phyloP scores from a whole-genome alignment of 2,329 filamentous ascomycete genomes.

The Mycocentrospora acerina region DNA sequence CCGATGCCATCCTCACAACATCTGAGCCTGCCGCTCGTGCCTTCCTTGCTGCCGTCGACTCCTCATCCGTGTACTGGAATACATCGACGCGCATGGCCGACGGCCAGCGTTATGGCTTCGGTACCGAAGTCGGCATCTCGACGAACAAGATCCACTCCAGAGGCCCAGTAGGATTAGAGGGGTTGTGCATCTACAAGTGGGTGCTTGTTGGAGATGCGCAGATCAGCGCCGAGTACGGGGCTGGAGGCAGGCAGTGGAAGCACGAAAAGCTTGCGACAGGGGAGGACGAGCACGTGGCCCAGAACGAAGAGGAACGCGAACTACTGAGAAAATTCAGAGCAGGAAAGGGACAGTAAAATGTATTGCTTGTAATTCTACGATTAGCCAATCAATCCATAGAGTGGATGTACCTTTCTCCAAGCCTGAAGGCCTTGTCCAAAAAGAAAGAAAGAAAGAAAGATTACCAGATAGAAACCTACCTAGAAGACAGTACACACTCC shows the following conservation, averaged over 20 bases:
- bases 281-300: constrained; percentile 30
- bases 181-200: constrained; percentile 97
- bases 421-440: too few relatives aligned
- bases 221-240: constrained; percentile 71
- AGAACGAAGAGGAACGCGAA: constrained; percentile 36
- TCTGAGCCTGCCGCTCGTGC: constrained; percentile 67
- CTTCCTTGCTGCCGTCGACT: constrained; percentile 85
- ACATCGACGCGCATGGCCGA: constrained; percentile 92
- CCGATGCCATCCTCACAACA: constrained; percentile 82
- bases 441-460: too few relatives aligned
- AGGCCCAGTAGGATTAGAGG: constrained; percentile 90
- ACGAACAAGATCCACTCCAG: constrained; percentile 98
- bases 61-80: constrained; percentile 95
- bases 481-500: too few relatives aligned
- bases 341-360: constrained; percentile 7
- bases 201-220: constrained; percentile 83
- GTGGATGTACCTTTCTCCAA: too few relatives aligned
- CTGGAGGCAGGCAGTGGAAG: constrained; percentile 57
- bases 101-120: constrained; percentile 96
- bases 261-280: constrained; percentile 52
- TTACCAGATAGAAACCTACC: too few relatives aligned
- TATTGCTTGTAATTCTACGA: too few relatives aligned
- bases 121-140: constrained; percentile 96
- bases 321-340: constrained; percentile 36
- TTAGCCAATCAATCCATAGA: too few relatives aligned